Percentiles rank a stretch among this genome's conserved stretches.
phyloP scores from a whole-genome alignment of 148 eudicot species.

The Nepenthes gracilis region DNA sequence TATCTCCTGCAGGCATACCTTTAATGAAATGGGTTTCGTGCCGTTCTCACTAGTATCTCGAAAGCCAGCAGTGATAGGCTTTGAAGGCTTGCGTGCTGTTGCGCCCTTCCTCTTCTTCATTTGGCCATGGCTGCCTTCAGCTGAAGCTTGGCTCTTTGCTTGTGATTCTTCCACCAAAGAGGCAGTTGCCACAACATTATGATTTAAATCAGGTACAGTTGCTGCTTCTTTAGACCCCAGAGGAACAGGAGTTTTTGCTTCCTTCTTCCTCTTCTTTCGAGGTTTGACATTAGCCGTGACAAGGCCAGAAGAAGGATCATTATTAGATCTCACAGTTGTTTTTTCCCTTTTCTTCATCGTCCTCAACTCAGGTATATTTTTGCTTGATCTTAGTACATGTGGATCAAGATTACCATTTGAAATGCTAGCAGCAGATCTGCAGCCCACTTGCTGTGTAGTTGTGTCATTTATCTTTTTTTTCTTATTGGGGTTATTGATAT shows the following conservation, averaged over 20 bases:
- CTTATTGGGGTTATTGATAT: neutral
- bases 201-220: slow-evolving; percentile 28
- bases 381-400: too few species aligned
- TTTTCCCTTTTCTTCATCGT: too few species aligned
- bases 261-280: neutral
- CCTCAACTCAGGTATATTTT: too few species aligned
- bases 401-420: too few species aligned
- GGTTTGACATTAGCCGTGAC: neutral
- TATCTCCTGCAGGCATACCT: slow-evolving; percentile 17
- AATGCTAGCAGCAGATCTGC: too few species aligned
- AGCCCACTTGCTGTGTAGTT: neutral
- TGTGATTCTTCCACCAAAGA: slow-evolving; percentile 6
- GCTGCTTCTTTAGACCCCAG: neutral
- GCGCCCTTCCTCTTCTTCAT: neutral
- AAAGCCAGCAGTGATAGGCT: slow-evolving; percentile 10
- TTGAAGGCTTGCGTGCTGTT: slow-evolving; percentile 11
- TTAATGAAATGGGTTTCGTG: slow-evolving; percentile 24
- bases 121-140: neutral
- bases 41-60: slow-evolving; percentile 12
- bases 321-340: too few species aligned
- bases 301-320: too few species aligned
- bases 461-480: neutral
- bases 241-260: neutral
- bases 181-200: slow-evolving; percentile 3
- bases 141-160: slow-evolving; percentile 3